phyloP scores from a whole-genome alignment of 106 monocot genomes.

The Agapanthus africanus region DNA sequence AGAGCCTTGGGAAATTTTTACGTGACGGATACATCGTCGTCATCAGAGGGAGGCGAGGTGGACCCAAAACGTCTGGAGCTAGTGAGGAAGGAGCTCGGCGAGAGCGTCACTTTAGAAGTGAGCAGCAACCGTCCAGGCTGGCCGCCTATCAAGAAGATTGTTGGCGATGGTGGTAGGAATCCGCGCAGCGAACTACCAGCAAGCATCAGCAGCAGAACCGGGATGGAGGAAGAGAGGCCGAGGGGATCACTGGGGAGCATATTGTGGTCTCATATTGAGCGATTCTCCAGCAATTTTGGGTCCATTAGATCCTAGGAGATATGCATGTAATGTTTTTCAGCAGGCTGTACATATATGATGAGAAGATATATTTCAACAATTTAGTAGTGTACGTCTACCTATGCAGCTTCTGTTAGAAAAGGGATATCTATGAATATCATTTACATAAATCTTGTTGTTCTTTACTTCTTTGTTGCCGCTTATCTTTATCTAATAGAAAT shows the following conservation, averaged over 20 bases:
- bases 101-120: constrained; percentile 18
- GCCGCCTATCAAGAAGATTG: background rate
- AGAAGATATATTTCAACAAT: background rate
- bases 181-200: background rate
- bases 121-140: background rate
- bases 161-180: background rate
- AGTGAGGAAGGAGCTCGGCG: constrained; percentile 20
- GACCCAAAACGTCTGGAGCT: constrained; percentile 20
- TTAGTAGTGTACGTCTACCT: too few relatives aligned
- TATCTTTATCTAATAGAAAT: background rate
- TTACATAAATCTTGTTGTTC: background rate
- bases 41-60: constrained; percentile 12
- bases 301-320: constrained; percentile 24
- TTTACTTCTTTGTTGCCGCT: background rate
- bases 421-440: background rate
- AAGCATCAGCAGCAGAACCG: background rate
- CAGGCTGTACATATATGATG: background rate
- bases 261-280: constrained; percentile 40
- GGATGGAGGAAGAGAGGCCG: background rate
- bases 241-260: constrained; percentile 30
- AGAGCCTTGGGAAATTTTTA: constrained; percentile 44
- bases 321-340: background rate
- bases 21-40: constrained; percentile 29
- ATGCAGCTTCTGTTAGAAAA: background rate
- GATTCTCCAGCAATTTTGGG: constrained; percentile 34